Evolutionary conservation across 2,329 filamentous ascomycete species (phyloP).

Genomic region (Beauveria caledonica): DNA sequence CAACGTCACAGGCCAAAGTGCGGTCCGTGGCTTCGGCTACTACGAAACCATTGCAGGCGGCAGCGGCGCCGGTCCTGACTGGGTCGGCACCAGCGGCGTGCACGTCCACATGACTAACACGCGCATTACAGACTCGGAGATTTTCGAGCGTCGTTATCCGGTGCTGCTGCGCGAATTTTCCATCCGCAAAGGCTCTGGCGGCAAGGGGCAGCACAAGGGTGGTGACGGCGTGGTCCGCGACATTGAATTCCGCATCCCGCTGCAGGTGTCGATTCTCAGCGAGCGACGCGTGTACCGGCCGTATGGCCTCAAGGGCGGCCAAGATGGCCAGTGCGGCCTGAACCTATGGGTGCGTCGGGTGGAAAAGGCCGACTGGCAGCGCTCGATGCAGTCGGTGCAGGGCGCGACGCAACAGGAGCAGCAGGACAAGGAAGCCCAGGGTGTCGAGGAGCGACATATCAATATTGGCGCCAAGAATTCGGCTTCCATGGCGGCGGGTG

Average conservation of each 20-base stretch:
- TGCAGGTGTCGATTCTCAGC: slow-evolving; percentile 69
- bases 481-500: slow-evolving; percentile 65
- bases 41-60: slow-evolving; percentile 59
- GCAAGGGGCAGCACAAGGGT: slow-evolving; percentile 56
- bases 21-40: slow-evolving; percentile 35
- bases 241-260: slow-evolving; percentile 69
- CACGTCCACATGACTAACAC: slow-evolving; percentile 65
- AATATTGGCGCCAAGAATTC: slow-evolving; percentile 76
- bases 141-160: slow-evolving; percentile 50
- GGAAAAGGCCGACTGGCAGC: slow-evolving; percentile 44
- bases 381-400: slow-evolving; percentile 32
- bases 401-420: slow-evolving; percentile 19
- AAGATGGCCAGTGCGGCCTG: slow-evolving; percentile 66
- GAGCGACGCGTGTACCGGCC: slow-evolving; percentile 69
- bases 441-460: slow-evolving; percentile 50
- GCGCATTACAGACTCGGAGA: slow-evolving; percentile 53
- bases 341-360: slow-evolving; percentile 84
- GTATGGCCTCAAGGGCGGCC: slow-evolving; percentile 77
- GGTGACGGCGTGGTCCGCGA: slow-evolving; percentile 70
- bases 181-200: slow-evolving; percentile 54
- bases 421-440: slow-evolving; percentile 21
- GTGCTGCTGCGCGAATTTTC: slow-evolving; percentile 65
- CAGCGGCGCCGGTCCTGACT: slow-evolving; percentile 57
- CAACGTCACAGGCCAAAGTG: slow-evolving; percentile 28
- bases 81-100: slow-evolving; percentile 35